Evolutionary conservation across 106 monocot genomes (phyloP).

Genomic region (Hemerocallis citrina): DNA sequence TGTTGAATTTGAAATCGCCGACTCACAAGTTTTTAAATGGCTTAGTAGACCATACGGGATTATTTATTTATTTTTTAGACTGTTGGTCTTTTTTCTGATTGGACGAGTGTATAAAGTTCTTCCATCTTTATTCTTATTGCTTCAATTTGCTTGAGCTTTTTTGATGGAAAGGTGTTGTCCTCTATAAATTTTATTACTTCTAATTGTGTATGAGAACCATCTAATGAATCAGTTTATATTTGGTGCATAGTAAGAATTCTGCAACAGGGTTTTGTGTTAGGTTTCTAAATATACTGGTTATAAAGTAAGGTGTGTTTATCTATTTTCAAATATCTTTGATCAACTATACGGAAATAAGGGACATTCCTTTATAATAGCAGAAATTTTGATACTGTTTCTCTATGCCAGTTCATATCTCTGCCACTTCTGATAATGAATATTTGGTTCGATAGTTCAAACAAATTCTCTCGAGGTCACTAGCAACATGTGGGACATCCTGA

Average conservation of each 20-base stretch:
- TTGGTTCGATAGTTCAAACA: no score
- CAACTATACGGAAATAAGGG: no score
- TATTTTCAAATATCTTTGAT: not conserved
- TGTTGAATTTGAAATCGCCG: not conserved
- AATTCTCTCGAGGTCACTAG: no score
- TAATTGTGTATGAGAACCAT: not conserved
- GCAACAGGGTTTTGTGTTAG: not conserved
- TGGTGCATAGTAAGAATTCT: not conserved
- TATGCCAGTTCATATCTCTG: no score
- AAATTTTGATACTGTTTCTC: no score
- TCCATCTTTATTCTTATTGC: not conserved
- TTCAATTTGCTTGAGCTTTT: not conserved
- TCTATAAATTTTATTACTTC: no score
- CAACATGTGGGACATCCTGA: no score
- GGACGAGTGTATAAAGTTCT: not conserved
- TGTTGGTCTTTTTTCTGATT: not conserved
- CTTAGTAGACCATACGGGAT: not conserved
- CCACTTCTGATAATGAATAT: no score
- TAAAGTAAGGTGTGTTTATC: not conserved
- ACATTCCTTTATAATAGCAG: no score
- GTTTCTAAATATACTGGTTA: not conserved
- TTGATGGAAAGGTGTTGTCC: no score
- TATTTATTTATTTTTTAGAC: not conserved
- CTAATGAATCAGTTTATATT: not conserved
- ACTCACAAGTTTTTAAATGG: no score